Percentiles rank a stretch among this genome's conserved stretches.
Conservation (phyloP, 345 rosid genomes). For the Brassica juncea region DNA sequence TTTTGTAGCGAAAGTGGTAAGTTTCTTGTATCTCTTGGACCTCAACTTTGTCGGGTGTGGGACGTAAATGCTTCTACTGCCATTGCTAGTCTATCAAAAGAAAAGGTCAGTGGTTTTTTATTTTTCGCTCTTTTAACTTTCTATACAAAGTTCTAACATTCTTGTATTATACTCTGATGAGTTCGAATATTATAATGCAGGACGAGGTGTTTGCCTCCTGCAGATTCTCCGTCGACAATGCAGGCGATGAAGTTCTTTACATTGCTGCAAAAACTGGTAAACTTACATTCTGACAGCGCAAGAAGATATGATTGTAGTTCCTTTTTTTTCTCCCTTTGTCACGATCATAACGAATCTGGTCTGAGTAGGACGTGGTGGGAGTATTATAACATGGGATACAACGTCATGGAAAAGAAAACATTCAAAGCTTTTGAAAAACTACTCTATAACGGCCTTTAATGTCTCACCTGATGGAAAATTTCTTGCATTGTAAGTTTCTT, state of each 20-base stretch:
- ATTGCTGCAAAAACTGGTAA: slow-evolving; percentile 80
- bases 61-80: slow-evolving; percentile 59
- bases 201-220: slow-evolving; percentile 82
- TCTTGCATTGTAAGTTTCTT: slow-evolving; percentile 60
- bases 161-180: slow-evolving; percentile 26
- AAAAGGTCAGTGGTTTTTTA: slow-evolving; percentile 46
- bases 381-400: slow-evolving; percentile 73
- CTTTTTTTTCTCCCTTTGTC: no score
- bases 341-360: neutral
- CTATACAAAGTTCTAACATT: neutral
- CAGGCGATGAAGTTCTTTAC: slow-evolving; percentile 55
- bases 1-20: slow-evolving; percentile 77
- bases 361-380: slow-evolving; percentile 59
- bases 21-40: slow-evolving; percentile 76
- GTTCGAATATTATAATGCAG: slow-evolving; percentile 41
- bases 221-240: slow-evolving; percentile 62
- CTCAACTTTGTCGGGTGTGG: slow-evolving; percentile 87
- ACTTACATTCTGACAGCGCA: neutral
- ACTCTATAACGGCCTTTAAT: slow-evolving; percentile 64
- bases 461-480: slow-evolving; percentile 81
- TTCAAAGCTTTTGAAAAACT: slow-evolving; percentile 58
- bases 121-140: slow-evolving; percentile 1
- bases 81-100: slow-evolving; percentile 64
- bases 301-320: neutral
- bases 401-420: slow-evolving; percentile 60